Percentiles rank a stretch among this genome's conserved stretches.
These are phyloP conservation scores for Populus deltoides DNA, from an alignment of 345 rosid species.

Conservation along the genomic window DNA sequence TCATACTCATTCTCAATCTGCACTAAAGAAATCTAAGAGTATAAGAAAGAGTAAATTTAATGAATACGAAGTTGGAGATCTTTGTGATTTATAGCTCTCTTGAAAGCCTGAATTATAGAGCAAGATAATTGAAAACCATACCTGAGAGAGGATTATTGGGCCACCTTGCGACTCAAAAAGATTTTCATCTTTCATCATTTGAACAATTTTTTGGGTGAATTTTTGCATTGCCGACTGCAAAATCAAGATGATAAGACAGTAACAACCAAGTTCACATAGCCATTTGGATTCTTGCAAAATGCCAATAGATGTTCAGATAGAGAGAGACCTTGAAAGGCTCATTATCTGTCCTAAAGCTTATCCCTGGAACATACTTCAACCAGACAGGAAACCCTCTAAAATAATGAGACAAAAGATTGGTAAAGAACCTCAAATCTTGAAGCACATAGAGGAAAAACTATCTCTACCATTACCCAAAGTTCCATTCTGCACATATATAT, in stretches of 20 bases:
- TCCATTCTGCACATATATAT: conserved; percentile 29
- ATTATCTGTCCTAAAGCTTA: conserved; percentile 27
- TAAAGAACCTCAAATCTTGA: background rate
- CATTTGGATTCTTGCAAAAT: background rate
- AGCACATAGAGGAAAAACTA: background rate
- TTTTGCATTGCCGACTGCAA: conserved; percentile 37
- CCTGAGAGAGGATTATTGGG: conserved; percentile 52
- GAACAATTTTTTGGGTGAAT: conserved; percentile 41
- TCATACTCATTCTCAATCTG: conserved; percentile 36
- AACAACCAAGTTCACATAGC: background rate
- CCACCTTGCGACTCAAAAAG: conserved; percentile 44
- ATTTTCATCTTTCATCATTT: conserved; percentile 37
- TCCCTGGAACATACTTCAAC: conserved; percentile 33
- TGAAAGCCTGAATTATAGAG: too few relatives aligned
- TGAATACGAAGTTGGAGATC: too few relatives aligned
- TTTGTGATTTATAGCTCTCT: too few relatives aligned
- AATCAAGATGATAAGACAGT: background rate
- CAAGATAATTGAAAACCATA: background rate
- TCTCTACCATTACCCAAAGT: conserved; percentile 15
- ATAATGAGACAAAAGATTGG: background rate
- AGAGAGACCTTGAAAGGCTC: conserved; percentile 29
- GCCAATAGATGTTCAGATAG: background rate
- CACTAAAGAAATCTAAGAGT: background rate
- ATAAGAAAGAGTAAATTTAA: too few relatives aligned
- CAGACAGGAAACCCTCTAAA: conserved; percentile 34